Base-by-base conservation (phyloP, 208 protist species). In the Wallacemonas collosoma region DNA sequence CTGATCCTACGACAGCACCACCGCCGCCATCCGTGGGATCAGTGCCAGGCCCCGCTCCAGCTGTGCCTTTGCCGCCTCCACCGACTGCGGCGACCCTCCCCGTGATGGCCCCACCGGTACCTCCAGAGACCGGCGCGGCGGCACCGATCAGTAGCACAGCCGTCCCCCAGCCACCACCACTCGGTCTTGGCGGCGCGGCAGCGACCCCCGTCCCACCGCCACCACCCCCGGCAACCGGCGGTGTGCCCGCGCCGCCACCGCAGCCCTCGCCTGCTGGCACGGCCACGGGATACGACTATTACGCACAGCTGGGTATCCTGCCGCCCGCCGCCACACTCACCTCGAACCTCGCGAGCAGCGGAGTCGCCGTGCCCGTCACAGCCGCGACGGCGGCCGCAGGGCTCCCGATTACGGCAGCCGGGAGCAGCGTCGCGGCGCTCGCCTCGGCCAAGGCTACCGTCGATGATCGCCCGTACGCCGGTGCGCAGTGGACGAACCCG, bases 401-500 rank as follows among this genome's bases (percentile, higher is more conserved):
- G 11, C 11, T 26, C 8, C n/a, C 47, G 4, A 35, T 41, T 11
- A 35, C 56, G 12, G 11, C 26, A n/a, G 36, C 47, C 5, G 53
- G 55, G 11, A n/a, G 58, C 39, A 66, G 53, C 1, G 77, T 53
- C 15, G 36, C 70, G n/a, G 55, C 51, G 4, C 44, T 41, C 53
- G 68, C 56, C 53, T 65, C 64, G 38, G 55, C 47, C 36, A 61
- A 53, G 57, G 12, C n/a, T 58, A 63, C 63, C 8, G 73, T 62
- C 35, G 55, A 67, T 40, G 40, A 47, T 15, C 68, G n/a, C 8
- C n/a, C 47, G 43, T 77, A 75, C 61, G 64, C 76, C 47, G 76
- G 74, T 0, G 64, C 91, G 11, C 66, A 72, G 53, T 95, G 91
- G 89, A 89, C 85, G 5, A 95, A 95, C 75, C 89, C 89, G 15